Evolutionary conservation across 768 basidiomycete genomes (phyloP), one percentile per base, ranked within the genome.

Genomic region (Lentinula sp.): DNA sequence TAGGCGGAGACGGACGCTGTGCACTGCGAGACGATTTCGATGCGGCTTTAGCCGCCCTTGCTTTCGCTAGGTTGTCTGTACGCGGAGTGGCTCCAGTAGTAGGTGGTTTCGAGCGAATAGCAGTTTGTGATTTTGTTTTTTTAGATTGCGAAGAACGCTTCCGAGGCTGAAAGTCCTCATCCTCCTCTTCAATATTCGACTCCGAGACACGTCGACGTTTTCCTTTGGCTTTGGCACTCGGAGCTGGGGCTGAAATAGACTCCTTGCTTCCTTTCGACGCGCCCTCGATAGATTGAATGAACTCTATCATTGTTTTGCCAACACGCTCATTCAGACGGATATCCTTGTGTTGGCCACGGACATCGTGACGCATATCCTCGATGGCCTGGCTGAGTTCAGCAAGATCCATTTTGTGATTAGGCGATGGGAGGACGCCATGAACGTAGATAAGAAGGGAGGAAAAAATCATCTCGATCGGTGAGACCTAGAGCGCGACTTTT

Each of bases 241-340:
- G 50, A 15, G 16, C 59, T 49, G 59, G 28, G 6, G 20, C 58
- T 5, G 59, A 52, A 16, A 32, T 41, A 4, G 23, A 41, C 20
- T 39, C 20, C 8, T 28, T 39, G 10, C 23, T 28, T 4, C 10
- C 20, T 16, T 16, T 48, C 23, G 49, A 18, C 8, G 1, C 33
- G 8, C 32, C 49, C n/a, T 28, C 23, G 20, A 49, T 41, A 20
- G 55, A 42, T 16, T 56, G 55, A 59, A 82, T 72, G 59, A 76
- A 80, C 13, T 69, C 69, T n/a, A 78, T 68, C 63, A 84, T 62
- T 4, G 72, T 69, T 66, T 57, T 57, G 5, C 61, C 74, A 33
- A 80, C 77, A 1, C 75, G 71, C 0, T 59, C 37, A 57, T 85
- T 85, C 70, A 76, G 70, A 41, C 81, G 77, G 33, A 85, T 75